Conservation (phyloP, 2,329 filamentous ascomycete genomes). For the Exophiala xenobiotica region DNA sequence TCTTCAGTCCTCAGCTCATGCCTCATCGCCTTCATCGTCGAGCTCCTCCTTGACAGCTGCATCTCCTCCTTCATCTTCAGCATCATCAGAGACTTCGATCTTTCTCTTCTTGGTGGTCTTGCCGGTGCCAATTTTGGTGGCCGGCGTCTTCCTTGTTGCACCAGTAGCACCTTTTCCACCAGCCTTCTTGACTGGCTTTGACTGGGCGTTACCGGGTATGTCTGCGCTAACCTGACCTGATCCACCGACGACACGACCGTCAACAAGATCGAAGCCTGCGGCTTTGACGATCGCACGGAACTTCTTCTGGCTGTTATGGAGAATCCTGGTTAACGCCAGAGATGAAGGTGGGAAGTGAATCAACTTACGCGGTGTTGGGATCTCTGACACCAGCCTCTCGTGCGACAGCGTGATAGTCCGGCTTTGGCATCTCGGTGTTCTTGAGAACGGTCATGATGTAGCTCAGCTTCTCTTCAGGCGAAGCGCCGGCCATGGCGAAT, state of each 20-base stretch:
- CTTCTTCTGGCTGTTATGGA: slow-evolving; percentile 12
- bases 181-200: neutral
- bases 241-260: slow-evolving; percentile 5
- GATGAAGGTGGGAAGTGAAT: neutral
- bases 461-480: slow-evolving; percentile 4
- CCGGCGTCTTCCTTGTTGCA: neutral
- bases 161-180: neutral
- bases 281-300: slow-evolving; percentile 15
- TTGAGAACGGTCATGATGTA: slow-evolving; percentile 16
- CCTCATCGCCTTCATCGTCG: too few species aligned
- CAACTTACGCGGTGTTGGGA: slow-evolving; percentile 14
- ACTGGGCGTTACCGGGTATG: neutral
- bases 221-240: neutral
- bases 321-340: neutral
- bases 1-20: too few species aligned
- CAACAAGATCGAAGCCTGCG: slow-evolving; percentile 14
- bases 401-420: slow-evolving; percentile 15
- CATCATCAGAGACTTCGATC: neutral
- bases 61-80: neutral
- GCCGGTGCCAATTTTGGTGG: neutral
- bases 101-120: neutral
- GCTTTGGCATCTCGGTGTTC: slow-evolving; percentile 15
- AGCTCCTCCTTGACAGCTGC: neutral
- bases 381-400: slow-evolving; percentile 1
- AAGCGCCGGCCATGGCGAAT: neutral